phyloP scores from a whole-genome alignment of 495 filamentous ascomycete genomes.

The Zalerion maritima region DNA sequence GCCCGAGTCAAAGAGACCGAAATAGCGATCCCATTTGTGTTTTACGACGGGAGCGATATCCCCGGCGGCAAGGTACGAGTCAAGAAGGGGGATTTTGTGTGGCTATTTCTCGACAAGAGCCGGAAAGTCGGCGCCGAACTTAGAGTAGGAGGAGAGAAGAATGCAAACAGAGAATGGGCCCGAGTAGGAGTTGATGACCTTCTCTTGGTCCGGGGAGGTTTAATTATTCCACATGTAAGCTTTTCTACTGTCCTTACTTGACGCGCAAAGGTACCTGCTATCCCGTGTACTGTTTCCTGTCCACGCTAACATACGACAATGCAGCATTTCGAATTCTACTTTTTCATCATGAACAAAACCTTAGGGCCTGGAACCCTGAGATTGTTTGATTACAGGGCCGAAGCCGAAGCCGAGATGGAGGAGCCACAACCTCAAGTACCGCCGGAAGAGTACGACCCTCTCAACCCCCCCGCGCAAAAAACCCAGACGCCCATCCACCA shows the following conservation, averaged over 20 bases:
- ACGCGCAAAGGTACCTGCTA: neutral
- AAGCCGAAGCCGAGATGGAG: constrained; percentile 21
- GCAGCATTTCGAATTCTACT: constrained; percentile 92
- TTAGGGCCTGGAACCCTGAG: constrained; percentile 52
- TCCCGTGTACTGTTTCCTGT: neutral
- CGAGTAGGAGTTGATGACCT: constrained; percentile 91
- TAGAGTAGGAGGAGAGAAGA: constrained; percentile 51
- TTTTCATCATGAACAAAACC: constrained; percentile 83
- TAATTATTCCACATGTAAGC: constrained; percentile 91
- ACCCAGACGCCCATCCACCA: constrained; percentile 15
- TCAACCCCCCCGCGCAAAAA: constrained; percentile 26
- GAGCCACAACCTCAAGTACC: constrained; percentile 2
- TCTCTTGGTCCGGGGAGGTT: constrained; percentile 79
- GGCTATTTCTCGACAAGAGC: constrained; percentile 83
- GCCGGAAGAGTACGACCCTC: constrained; percentile 20
- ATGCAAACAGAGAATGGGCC: constrained; percentile 73
- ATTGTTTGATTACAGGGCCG: constrained; percentile 59
- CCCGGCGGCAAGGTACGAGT: constrained; percentile 66
- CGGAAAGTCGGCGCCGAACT: constrained; percentile 78
- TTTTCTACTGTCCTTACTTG: neutral
- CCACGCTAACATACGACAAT: constrained; percentile 1
- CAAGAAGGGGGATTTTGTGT: constrained; percentile 84
- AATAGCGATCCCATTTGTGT: constrained; percentile 87
- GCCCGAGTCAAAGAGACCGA: constrained; percentile 80
- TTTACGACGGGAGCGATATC: constrained; percentile 97